Conservation (phyloP, 805 yeast genomes). For the Suhomyces canberraensis region DNA sequence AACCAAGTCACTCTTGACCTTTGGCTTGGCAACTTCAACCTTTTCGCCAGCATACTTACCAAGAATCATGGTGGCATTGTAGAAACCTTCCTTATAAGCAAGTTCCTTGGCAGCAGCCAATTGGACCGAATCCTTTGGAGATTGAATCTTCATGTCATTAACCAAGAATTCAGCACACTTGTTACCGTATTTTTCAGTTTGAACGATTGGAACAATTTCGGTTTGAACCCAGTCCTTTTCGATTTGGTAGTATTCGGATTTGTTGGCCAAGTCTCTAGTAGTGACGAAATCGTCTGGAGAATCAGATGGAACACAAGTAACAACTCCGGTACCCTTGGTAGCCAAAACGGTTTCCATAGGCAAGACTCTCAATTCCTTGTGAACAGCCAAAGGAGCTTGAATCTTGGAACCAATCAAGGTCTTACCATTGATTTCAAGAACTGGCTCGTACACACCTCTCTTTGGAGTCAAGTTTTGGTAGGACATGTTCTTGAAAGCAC, state of each 20-base stretch:
- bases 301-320: constrained; percentile 98
- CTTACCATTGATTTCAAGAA: constrained; percentile 61
- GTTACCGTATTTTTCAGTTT: constrained; percentile 85
- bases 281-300: constrained; percentile 97
- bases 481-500: constrained; percentile 96
- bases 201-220: constrained; percentile 70
- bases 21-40: constrained; percentile 88
- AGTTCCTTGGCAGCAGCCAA: constrained; percentile 90
- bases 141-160: constrained; percentile 83
- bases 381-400: constrained; percentile 74
- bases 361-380: constrained; percentile 70
- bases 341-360: constrained; percentile 98
- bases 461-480: constrained; percentile 89
- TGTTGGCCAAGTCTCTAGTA: constrained; percentile 74
- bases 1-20: constrained; percentile 78
- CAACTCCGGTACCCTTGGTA: constrained; percentile 97
- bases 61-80: constrained; percentile 75
- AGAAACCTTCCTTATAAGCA: constrained; percentile 95
- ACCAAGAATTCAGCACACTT: constrained; percentile 80
- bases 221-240: constrained; percentile 80
- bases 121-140: constrained; percentile 87
- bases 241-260: constrained; percentile 86
- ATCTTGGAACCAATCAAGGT: constrained; percentile 82
- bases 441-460: constrained; percentile 73
- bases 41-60: constrained; percentile 86